A percentile compares a stretch with the other conserved stretches of the same genome.
Evolutionary conservation across 441 rosid species (phyloP).

Genomic region (Geranium incanum): DNA sequence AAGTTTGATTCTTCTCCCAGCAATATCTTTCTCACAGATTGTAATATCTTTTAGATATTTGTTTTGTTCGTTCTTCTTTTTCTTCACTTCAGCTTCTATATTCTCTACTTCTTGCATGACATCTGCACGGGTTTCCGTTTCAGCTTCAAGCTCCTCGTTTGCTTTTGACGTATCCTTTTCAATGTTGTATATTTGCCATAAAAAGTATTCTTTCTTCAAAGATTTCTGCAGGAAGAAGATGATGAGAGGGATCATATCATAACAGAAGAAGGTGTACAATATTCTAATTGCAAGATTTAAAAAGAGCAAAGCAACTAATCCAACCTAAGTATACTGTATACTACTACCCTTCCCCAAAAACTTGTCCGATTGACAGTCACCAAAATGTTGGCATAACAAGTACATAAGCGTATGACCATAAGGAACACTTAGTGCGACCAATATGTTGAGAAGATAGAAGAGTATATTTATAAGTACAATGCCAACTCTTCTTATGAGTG

Average conservation of each 20-base stretch:
- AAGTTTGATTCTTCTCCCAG: slow-evolving; percentile 61
- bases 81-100: slow-evolving; percentile 54
- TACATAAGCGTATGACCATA: background rate
- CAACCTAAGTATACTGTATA: background rate
- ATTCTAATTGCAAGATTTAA: slow-evolving; percentile 1
- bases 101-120: slow-evolving; percentile 56
- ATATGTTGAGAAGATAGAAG: background rate
- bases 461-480: background rate
- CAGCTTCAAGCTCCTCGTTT: slow-evolving; percentile 61
- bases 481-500: background rate
- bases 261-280: background rate
- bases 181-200: slow-evolving; percentile 79
- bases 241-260: background rate
- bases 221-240: slow-evolving; percentile 54
- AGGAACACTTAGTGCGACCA: background rate
- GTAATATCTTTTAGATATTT: slow-evolving; percentile 77
- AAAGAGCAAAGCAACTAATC: background rate
- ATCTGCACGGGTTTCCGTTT: slow-evolving; percentile 51
- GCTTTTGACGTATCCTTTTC: slow-evolving; percentile 66
- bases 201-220: slow-evolving; percentile 70
- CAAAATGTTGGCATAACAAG: background rate
- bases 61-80: slow-evolving; percentile 69
- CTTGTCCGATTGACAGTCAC: background rate
- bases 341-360: slow-evolving; percentile 3
- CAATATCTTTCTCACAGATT: slow-evolving; percentile 68